phyloP scores from a whole-genome alignment of 192 early-diverging fungal species.

The Borealophlyctis nickersoniae region DNA sequence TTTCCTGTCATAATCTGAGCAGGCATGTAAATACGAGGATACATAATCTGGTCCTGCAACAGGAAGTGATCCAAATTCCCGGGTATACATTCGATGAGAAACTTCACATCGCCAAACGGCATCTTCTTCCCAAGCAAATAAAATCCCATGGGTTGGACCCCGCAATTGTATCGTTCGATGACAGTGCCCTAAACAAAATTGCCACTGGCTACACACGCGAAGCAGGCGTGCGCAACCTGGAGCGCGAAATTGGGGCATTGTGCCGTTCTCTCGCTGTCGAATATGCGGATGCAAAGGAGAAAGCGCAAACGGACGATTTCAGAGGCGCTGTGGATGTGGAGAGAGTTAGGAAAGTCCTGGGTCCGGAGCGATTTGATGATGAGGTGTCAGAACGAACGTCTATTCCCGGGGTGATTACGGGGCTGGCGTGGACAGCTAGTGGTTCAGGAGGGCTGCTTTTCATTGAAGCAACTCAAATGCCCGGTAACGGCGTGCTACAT shows the following conservation, averaged over 20 bases:
- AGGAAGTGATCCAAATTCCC: slow-evolving; percentile 67
- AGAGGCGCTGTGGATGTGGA: slow-evolving; percentile 40
- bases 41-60: background rate
- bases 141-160: slow-evolving; percentile 56
- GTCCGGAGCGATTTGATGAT: slow-evolving; percentile 59
- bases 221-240: slow-evolving; percentile 73
- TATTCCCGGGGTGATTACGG: slow-evolving; percentile 75
- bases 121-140: slow-evolving; percentile 76
- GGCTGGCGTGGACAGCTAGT: slow-evolving; percentile 73
- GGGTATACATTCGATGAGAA: slow-evolving; percentile 87
- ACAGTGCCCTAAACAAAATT: slow-evolving; percentile 57
- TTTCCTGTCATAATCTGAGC: background rate
- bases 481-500: slow-evolving; percentile 65
- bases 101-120: slow-evolving; percentile 65
- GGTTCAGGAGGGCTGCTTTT: slow-evolving; percentile 75
- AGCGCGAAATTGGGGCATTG: slow-evolving; percentile 69
- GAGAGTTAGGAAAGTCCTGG: slow-evolving; percentile 63
- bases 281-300: slow-evolving; percentile 58
- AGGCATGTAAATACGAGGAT: background rate
- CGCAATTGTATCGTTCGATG: slow-evolving; percentile 46
- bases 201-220: slow-evolving; percentile 75
- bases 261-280: slow-evolving; percentile 68
- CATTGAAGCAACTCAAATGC: slow-evolving; percentile 74
- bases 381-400: slow-evolving; percentile 65
- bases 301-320: slow-evolving; percentile 32